Evolutionary conservation across 2,329 filamentous ascomycete genomes (phyloP).

Genomic region (Neoarthrinium moseri): DNA sequence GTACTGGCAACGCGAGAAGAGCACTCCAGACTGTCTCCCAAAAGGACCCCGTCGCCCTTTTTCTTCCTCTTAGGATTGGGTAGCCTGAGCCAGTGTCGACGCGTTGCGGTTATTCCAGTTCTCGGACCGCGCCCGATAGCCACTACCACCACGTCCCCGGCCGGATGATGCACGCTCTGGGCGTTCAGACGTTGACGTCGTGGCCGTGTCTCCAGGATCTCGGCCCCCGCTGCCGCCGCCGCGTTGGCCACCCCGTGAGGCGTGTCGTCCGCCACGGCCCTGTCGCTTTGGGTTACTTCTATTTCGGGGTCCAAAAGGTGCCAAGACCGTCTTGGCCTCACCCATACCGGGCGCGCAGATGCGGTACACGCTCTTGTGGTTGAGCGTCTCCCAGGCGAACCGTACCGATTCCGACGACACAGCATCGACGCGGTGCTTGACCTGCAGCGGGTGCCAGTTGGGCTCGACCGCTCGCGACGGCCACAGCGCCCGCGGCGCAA

Average conservation of each 20-base stretch:
- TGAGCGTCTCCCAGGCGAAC: constrained; percentile 37
- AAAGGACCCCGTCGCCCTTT: too few relatives aligned
- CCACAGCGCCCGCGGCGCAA: constrained; percentile 63
- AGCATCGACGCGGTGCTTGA: constrained; percentile 47
- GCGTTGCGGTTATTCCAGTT: constrained; percentile 22
- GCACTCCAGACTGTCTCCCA: too few relatives aligned
- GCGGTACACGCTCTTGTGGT: constrained; percentile 39
- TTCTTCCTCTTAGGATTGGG: constrained; percentile 2
- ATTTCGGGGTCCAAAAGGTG: constrained; percentile 16
- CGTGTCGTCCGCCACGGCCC: constrained; percentile 14
- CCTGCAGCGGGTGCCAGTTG: constrained; percentile 53
- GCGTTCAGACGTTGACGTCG: constrained; percentile 4
- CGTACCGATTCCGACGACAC: constrained; percentile 43
- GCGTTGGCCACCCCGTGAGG: constrained; percentile 15
- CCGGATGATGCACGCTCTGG: constrained; percentile 15
- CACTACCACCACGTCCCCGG: constrained; percentile 15
- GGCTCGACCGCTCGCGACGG: constrained; percentile 47
- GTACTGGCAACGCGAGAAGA: too few relatives aligned
- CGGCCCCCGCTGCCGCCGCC: constrained; percentile 18
- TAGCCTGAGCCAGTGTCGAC: constrained; percentile 5
- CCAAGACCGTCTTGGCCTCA: constrained; percentile 35
- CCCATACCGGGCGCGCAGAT: constrained; percentile 40
- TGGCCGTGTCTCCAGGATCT: constrained; percentile 10
- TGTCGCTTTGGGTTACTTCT: constrained; percentile 20
- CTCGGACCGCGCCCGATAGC: constrained; percentile 21